Evolutionary conservation across 306 rosid species (phyloP).

Genomic region (Psophocarpus tetragonolobus): DNA sequence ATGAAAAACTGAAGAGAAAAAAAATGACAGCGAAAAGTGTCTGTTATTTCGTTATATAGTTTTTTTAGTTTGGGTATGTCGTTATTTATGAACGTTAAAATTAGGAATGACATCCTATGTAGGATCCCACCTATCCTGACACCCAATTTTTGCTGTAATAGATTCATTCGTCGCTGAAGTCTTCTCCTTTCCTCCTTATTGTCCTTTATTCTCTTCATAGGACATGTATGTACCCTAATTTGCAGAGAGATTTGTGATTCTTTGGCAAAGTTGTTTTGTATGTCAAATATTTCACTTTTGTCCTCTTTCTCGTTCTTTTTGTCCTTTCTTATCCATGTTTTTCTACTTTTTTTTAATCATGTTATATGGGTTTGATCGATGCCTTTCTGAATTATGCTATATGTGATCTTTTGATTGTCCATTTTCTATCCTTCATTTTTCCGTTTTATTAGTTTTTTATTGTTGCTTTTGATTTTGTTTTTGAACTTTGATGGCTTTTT

Average conservation of each 20-base stretch:
- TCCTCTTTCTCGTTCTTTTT: background rate
- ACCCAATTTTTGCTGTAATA: slow-evolving; percentile 29
- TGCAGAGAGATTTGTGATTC: slow-evolving; percentile 40
- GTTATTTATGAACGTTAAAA: slow-evolving; percentile 32
- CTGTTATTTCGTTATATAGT: slow-evolving; percentile 24
- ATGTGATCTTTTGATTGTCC: slow-evolving; percentile 27
- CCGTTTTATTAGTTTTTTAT: background rate
- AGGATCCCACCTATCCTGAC: slow-evolving; percentile 21
- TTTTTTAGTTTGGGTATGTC: background rate
- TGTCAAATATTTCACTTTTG: slow-evolving; percentile 6
- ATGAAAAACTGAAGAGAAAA: background rate
- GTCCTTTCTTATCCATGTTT: background rate
- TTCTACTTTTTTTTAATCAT: background rate
- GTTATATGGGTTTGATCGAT: background rate
- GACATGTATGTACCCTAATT: slow-evolving; percentile 26
- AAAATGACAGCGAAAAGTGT: slow-evolving; percentile 3
- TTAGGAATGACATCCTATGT: slow-evolving; percentile 12
- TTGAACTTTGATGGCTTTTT: background rate
- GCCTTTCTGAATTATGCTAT: background rate
- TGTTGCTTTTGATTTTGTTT: slow-evolving; percentile 24
- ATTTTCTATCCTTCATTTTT: background rate
- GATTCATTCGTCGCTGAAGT: background rate
- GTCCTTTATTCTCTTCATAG: slow-evolving; percentile 29
- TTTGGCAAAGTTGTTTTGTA: slow-evolving; percentile 43
- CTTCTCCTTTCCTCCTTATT: slow-evolving; percentile 43